Evolutionary conservation across 2,329 filamentous ascomycete genomes (phyloP).

Genomic region (Colletotrichum noveboracense): DNA sequence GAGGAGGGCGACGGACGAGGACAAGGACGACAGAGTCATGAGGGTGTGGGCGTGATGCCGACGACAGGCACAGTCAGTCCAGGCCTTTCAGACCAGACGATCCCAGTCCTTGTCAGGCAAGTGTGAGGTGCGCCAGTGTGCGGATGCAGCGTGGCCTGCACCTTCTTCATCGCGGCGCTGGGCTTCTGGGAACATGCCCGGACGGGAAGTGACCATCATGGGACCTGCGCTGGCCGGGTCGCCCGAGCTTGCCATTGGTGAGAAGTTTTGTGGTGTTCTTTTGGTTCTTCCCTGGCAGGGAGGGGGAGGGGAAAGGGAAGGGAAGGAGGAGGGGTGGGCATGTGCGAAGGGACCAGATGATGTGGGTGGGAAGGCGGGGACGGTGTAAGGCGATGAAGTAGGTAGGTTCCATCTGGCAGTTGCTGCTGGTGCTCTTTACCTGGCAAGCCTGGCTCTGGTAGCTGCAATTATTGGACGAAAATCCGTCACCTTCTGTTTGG

Average conservation of each 20-base stretch:
- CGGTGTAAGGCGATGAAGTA: background rate
- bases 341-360: background rate
- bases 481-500: background rate
- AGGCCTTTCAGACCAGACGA: conserved; percentile 9
- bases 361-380: background rate
- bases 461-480: background rate
- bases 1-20: background rate
- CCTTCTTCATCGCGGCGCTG: background rate
- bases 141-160: background rate
- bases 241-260: conserved; percentile 12
- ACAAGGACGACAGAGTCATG: conserved; percentile 1
- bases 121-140: background rate
- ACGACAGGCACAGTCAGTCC: conserved; percentile 15
- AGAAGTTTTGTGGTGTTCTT: background rate
- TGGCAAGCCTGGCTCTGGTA: background rate
- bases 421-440: background rate
- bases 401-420: background rate
- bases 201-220: conserved; percentile 7
- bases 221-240: conserved; percentile 7
- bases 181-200: conserved; percentile 14
- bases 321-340: background rate
- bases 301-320: background rate
- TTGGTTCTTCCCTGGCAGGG: background rate
- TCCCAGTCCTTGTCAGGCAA: background rate
- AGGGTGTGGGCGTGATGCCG: conserved; percentile 8